Base-by-base conservation (phyloP, 805 yeast genomes). In the Cyberlindnera amylophila region DNA sequence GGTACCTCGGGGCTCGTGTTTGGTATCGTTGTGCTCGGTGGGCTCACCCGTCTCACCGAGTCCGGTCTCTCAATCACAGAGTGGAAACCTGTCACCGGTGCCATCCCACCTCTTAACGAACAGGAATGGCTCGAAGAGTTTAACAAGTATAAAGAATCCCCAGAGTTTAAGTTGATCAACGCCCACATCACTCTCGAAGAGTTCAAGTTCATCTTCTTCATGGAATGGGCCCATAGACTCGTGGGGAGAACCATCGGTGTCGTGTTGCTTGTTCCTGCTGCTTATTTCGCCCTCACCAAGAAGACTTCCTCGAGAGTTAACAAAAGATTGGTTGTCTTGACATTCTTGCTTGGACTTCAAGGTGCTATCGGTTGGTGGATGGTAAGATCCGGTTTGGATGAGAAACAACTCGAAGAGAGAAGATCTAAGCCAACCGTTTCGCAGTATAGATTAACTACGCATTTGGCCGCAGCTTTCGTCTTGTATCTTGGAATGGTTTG, bases 341-440 rank as follows among this genome's bases (percentile, higher is more conserved):
- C 95, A 32, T 79, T 74, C 0, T 67, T 93, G 39, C 72, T 93
- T 44, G 99, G 96, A 10, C 67, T 93, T 36, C 99, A 93, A 70
- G 99, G 99, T 40, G 85, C 82, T 40, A 83, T 93, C 52, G 99
- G 99, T 26, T 93, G 99, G 99, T 93, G 99, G 99, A 93, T 93
- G 99, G 99, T 93, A 39, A 81, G 86, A 56, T 87, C 96, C 9
- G 99, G 99, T 24, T 72, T 93, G 42, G 95, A 89, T 59, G 84
- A 83, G 57, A 74, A 82, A 34, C 83, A 83, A 57, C 69, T 93
- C 36, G 75, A 74, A 17, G 89, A 83, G 51, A 76, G 96, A 61
- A 84, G 77, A 35, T 81, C 96, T 1, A 95, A 91, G 59, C 99
- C 99, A n/a, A 88, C 99, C 0, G 99, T 93, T 3, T 86, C 96